Conservation (phyloP, 257 asterid genomes). For the Solanum acaule region DNA sequence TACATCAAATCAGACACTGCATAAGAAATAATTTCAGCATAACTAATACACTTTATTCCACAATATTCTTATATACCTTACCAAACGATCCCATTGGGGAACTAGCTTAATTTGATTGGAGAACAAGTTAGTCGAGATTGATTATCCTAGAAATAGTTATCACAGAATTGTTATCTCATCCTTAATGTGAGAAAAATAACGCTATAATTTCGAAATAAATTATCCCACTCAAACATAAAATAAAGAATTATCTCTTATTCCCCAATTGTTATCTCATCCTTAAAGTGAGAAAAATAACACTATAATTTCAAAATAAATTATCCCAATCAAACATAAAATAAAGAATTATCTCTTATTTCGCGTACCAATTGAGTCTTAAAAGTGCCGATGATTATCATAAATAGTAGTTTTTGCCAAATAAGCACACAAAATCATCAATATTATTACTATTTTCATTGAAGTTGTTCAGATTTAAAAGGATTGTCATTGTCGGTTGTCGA, state of each 20-base stretch:
- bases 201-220: too few relatives aligned
- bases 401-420: not conserved
- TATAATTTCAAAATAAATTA: too few relatives aligned
- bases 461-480: not conserved
- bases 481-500: not conserved
- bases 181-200: too few relatives aligned
- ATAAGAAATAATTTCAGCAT: not conserved
- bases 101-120: not conserved
- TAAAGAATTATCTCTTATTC: too few relatives aligned
- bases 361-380: too few relatives aligned
- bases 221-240: too few relatives aligned
- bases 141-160: too few relatives aligned
- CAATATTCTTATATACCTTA: not conserved
- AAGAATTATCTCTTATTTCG: too few relatives aligned
- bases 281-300: too few relatives aligned
- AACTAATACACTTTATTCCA: not conserved
- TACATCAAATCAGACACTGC: accelerated
- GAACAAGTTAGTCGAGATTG: not conserved
- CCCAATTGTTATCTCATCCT: too few relatives aligned
- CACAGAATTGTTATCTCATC: too few relatives aligned
- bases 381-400: not conserved
- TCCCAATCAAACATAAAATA: too few relatives aligned
- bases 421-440: not conserved
- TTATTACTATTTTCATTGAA: not conserved
- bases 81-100: not conserved